Conservation (phyloP, 2,329 filamentous ascomycete genomes). For the Colletotrichum chlorophyti region DNA sequence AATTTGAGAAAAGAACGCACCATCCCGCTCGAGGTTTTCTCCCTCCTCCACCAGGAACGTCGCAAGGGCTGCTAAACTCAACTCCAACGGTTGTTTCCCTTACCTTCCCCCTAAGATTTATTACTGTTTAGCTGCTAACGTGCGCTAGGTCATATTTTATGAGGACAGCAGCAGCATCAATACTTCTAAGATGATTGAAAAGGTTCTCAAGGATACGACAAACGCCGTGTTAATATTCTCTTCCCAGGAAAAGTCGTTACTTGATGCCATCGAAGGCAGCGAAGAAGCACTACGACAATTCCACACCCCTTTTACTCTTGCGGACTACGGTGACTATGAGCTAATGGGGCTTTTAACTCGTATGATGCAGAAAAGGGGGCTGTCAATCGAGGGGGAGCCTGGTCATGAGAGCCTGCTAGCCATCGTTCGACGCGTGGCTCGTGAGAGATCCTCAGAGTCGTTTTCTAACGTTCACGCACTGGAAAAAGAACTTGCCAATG, state of each 20-base stretch:
- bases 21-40: too few species aligned
- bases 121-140: constrained; percentile 34
- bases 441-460: background rate
- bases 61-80: too few species aligned
- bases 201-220: too few species aligned
- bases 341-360: background rate
- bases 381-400: background rate
- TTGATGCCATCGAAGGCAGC: background rate
- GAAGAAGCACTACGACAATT: background rate
- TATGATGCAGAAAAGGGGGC: background rate
- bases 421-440: background rate
- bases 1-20: constrained; percentile 35
- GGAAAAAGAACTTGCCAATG: background rate
- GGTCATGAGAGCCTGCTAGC: background rate
- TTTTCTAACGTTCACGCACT: background rate
- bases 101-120: constrained; percentile 37
- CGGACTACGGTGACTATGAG: background rate
- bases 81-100: constrained; percentile 35
- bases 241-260: background rate
- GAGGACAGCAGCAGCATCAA: background rate
- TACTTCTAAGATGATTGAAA: background rate
- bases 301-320: background rate
- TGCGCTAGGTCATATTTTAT: background rate
- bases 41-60: too few species aligned
- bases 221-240: background rate